Conservation (phyloP, 345 rosid species). For the Hibiscus tridactylites region DNA sequence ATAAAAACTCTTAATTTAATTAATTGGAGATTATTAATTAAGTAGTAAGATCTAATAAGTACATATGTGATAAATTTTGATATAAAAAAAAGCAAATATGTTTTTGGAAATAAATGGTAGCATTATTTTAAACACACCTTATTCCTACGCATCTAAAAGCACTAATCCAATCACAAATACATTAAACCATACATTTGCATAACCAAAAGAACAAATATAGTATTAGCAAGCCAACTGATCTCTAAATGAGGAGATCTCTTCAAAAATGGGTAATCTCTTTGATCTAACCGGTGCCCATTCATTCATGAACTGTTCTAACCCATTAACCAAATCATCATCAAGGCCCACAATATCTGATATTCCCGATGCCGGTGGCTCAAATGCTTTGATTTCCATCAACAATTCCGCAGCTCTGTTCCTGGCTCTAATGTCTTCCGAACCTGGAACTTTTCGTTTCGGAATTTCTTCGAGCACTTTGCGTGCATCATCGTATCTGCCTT, state of each 20-base stretch:
- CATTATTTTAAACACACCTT: background rate
- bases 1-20: no score
- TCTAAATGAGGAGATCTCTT: constrained; percentile 68
- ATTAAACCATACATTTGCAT: background rate
- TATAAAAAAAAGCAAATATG: background rate
- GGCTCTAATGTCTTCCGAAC: constrained; percentile 47
- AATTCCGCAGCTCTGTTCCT: constrained; percentile 53
- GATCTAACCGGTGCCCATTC: constrained; percentile 53
- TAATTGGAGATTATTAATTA: no score
- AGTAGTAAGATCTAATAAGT: no score
- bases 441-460: constrained; percentile 30
- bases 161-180: background rate
- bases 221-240: constrained; percentile 51
- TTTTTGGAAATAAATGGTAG: background rate
- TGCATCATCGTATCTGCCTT: constrained; percentile 55
- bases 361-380: constrained; percentile 10
- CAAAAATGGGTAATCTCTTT: constrained; percentile 83
- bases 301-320: constrained; percentile 39
- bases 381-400: constrained; percentile 31
- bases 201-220: background rate
- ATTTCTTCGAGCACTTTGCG: constrained; percentile 34
- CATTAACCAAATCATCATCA: constrained; percentile 52
- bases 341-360: constrained; percentile 27
- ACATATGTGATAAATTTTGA: no score
- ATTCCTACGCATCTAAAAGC: no score